These are phyloP conservation scores for Chaetomiaceae sp. DNA, from an alignment of 2,329 filamentous ascomycete species.

Conservation along the genomic window DNA sequence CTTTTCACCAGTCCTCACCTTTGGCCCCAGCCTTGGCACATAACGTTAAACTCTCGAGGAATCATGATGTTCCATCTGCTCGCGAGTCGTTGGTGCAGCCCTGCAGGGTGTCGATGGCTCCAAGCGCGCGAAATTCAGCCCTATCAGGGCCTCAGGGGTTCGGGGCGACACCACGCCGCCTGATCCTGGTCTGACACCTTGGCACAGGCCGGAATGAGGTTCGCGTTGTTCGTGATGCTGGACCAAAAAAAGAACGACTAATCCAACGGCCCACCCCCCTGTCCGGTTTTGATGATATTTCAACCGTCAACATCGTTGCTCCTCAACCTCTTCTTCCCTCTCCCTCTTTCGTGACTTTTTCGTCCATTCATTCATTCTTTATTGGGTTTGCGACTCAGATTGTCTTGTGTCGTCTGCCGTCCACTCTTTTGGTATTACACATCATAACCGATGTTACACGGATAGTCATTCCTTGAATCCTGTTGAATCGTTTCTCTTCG, in stretches of 20 bases:
- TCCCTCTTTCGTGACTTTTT: neutral
- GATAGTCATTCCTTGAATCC: neutral
- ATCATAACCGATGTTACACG: neutral
- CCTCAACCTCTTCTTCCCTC: neutral
- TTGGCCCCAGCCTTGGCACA: no score
- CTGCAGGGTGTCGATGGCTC: no score
- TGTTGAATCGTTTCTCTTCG: no score
- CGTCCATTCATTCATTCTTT: neutral
- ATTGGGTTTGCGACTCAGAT: neutral
- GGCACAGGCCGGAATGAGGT: slow-evolving; percentile 2
- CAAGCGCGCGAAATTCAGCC: no score
- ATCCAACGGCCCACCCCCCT: neutral
- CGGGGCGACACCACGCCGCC: slow-evolving; percentile 4
- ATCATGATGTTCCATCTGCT: no score
- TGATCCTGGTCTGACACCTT: slow-evolving; percentile 8
- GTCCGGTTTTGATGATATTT: neutral
- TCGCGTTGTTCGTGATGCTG: slow-evolving; percentile 2
- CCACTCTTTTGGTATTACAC: neutral
- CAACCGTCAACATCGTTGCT: neutral
- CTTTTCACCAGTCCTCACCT: no score
- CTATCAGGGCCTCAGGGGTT: neutral
- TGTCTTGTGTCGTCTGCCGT: neutral
- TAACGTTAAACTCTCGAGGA: no score
- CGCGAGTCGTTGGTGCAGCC: no score
- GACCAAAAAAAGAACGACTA: neutral